A percentile compares a stretch with the other conserved stretches of the same genome.
These are phyloP conservation scores for Suhomyces faveliae DNA, from an alignment of 805 yeast genomes.

Conservation along the genomic window DNA sequence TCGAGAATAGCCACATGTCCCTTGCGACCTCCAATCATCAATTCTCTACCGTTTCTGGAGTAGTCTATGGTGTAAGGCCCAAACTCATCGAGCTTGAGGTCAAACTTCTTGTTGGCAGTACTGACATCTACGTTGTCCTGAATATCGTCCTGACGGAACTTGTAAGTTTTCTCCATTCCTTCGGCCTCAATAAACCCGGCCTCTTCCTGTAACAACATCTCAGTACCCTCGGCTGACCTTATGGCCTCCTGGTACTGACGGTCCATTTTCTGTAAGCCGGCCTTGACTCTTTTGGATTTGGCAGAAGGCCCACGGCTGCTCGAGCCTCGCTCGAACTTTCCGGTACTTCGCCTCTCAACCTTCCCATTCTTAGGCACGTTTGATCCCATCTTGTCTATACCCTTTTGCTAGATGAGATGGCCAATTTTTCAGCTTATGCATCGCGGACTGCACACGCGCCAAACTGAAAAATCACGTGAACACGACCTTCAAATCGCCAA, in stretches of 20 bases:
- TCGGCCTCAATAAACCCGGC: conserved; percentile 90
- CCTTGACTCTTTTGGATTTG: conserved; percentile 60
- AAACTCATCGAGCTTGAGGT: conserved; percentile 66
- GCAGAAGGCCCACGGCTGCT: conserved; percentile 27
- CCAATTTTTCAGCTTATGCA: neutral
- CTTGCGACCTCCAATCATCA: conserved; percentile 81
- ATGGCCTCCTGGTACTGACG: conserved; percentile 73
- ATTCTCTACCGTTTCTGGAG: conserved; percentile 81
- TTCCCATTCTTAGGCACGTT: neutral
- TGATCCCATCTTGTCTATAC: neutral
- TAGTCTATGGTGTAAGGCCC: conserved; percentile 88
- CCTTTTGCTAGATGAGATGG: neutral
- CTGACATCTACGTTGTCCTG: conserved; percentile 69
- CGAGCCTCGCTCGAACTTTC: conserved; percentile 8
- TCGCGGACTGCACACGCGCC: neutral
- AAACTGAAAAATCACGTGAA: neutral
- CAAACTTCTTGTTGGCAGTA: conserved; percentile 73
- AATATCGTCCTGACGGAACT: conserved; percentile 79
- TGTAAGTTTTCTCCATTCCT: conserved; percentile 89
- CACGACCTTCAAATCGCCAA: neutral
- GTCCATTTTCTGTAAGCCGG: conserved; percentile 67
- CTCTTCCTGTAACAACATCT: conserved; percentile 78
- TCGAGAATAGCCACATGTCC: conserved; percentile 97
- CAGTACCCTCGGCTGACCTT: conserved; percentile 82
- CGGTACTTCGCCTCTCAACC: conserved; percentile 2